These are phyloP conservation scores for Fragaria nilgerrensis DNA, from an alignment of 306 rosid genomes.

Conservation along the genomic window DNA sequence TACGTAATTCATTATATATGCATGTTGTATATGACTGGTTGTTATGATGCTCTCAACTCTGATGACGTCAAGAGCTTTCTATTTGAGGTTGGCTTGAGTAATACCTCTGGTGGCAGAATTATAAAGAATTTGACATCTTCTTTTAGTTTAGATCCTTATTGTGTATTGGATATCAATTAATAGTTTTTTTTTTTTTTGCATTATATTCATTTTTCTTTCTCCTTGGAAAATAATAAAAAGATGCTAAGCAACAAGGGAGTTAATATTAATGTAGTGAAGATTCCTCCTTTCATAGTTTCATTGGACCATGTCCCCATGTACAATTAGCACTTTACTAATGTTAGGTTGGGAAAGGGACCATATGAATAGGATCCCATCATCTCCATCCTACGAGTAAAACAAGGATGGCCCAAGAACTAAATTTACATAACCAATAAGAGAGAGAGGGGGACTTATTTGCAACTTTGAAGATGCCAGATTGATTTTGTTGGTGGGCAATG, in stretches of 20 bases:
- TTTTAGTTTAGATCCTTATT: too few species aligned
- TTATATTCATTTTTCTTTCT: neutral
- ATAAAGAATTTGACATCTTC: too few species aligned
- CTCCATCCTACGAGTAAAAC: neutral
- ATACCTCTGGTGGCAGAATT: too few species aligned
- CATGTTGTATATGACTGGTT: too few species aligned
- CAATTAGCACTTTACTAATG: neutral
- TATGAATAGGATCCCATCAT: neutral
- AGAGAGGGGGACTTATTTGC: conserved; percentile 11
- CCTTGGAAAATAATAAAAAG: neutral
- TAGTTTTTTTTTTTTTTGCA: too few species aligned
- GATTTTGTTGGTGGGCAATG: conserved; percentile 19
- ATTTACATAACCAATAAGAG: neutral
- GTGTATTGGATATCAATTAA: too few species aligned
- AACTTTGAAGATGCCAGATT: conserved; percentile 11
- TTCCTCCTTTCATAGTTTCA: neutral
- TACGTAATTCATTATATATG: too few species aligned
- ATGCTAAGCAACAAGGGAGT: neutral
- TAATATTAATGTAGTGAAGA: neutral
- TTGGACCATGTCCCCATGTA: neutral
- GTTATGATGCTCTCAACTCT: too few species aligned
- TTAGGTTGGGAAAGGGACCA: conserved; percentile 6
- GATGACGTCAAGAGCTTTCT: too few species aligned
- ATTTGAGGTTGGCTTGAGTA: too few species aligned
- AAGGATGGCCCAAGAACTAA: neutral